Evolutionary conservation across 1,284 basidiomycete genomes (phyloP).

Genomic region (Nidula niveotomentosa): DNA sequence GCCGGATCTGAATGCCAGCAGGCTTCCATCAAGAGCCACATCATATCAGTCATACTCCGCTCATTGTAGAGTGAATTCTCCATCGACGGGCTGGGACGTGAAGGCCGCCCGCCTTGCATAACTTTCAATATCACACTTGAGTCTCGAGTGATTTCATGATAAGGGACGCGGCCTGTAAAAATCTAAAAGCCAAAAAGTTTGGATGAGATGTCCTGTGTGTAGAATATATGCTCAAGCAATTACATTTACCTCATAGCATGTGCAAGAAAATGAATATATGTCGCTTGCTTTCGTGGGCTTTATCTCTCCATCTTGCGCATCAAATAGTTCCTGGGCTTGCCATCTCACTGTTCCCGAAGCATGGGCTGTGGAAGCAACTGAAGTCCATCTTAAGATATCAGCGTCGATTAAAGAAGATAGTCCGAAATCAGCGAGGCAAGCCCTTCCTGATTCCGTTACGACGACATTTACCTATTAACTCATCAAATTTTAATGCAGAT

Average conservation of each 20-base stretch:
- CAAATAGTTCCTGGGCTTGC: conserved; percentile 19
- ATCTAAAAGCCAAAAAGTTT: too few relatives aligned
- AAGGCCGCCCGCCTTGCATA: too few relatives aligned
- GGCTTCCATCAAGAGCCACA: too few relatives aligned
- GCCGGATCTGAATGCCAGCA: too few relatives aligned
- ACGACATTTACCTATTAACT: neutral
- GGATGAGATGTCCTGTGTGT: too few relatives aligned
- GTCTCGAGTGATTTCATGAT: neutral
- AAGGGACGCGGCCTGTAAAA: neutral
- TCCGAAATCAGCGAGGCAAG: neutral
- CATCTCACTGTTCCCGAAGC: conserved; percentile 5
- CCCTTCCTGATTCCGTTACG: neutral
- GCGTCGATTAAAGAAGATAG: conserved; percentile 19
- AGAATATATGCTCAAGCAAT: too few relatives aligned
- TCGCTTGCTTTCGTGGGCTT: conserved; percentile 16
- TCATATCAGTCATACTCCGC: too few relatives aligned
- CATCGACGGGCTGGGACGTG: too few relatives aligned
- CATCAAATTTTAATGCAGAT: neutral
- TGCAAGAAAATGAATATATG: conserved; percentile 2
- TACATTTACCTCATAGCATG: conserved; percentile 6
- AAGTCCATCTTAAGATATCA: conserved; percentile 10
- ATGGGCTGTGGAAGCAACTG: conserved; percentile 13
- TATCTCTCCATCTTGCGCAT: conserved; percentile 7
- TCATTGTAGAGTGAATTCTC: too few relatives aligned
- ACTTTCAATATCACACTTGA: neutral